Evolutionary conservation across 768 basidiomycete genomes (phyloP), one percentile per base, ranked within the genome.

Genomic region (Gymnopilus dilepis): DNA sequence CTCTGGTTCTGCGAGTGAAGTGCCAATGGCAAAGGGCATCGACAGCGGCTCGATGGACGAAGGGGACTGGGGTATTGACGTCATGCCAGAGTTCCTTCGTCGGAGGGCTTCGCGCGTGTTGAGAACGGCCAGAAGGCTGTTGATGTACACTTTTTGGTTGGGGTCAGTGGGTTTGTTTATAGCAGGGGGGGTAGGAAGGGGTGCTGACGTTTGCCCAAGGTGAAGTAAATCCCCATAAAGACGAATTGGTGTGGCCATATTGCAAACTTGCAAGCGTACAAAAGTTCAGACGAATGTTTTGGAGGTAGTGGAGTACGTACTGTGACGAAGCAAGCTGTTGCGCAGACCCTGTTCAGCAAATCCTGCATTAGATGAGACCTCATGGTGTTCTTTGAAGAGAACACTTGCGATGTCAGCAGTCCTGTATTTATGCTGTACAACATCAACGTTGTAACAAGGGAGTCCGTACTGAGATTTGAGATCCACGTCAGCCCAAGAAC

Each of bases 121-220:
- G 21, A 76, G 69, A 5, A 73, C 70, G 17, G 76, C 74, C 17
- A 77, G 67, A 22, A 77, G 65, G 62, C 74, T 77, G 67, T 77
- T 76, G 45, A 77, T 40, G 60, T 71, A 74, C 15, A 77, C 76
- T 77, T 19, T 6, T 31, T 13, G 21, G 30, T 11, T 11, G 11
- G 11, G 7, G 17, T 22, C 19, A 24, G 28, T 21, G 4, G 28
- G 53, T 37, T 17, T 13, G 9, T 22, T 43, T 6, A 17, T 47
- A n/a, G 33, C 21, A 13, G 17, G 26, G 22, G 45, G 4, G 7
- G 28, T n/a, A 15, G 4, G 4, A 41, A 21, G 38, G 22, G 11
- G 40, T n/a, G 62, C 65, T n/a, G 24, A 69, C 71, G 56, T 60
- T 72, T 72, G 56, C 67, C 67, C 34, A 72, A 64, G 26, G 65